Evolutionary conservation across 2,329 filamentous ascomycete genomes (phyloP).

Genomic region (Colletotrichum nymphaeae): DNA sequence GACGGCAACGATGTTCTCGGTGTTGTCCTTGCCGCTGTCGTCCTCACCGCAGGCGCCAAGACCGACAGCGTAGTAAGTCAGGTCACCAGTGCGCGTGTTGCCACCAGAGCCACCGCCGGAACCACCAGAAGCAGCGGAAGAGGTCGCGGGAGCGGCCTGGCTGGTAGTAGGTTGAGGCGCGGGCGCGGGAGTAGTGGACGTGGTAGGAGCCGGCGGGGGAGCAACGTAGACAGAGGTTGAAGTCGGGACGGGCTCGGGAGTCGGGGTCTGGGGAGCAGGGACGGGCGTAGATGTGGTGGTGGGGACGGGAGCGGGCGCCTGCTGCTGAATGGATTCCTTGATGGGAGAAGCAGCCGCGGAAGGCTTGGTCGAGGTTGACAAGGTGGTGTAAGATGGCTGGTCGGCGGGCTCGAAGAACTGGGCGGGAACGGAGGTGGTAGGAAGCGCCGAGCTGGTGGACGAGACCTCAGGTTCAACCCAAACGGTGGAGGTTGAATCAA

Average conservation of each 20-base stretch:
- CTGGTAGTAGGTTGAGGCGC: slow-evolving; percentile 29
- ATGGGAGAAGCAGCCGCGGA: background rate
- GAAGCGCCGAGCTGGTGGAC: slow-evolving; percentile 41
- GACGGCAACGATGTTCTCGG: slow-evolving; percentile 76
- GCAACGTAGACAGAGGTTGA: slow-evolving; percentile 22
- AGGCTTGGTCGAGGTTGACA: slow-evolving; percentile 25
- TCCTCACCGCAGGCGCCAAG: slow-evolving; percentile 75
- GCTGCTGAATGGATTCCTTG: slow-evolving; percentile 18
- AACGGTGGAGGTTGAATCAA: slow-evolving; percentile 62
- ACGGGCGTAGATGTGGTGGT: slow-evolving; percentile 31
- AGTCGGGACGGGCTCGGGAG: slow-evolving; percentile 32
- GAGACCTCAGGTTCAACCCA: slow-evolving; percentile 49
- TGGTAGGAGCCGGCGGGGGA: slow-evolving; percentile 20
- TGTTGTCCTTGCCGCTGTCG: slow-evolving; percentile 65
- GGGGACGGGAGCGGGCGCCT: slow-evolving; percentile 28
- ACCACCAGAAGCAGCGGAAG: slow-evolving; percentile 25
- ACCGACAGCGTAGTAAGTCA: slow-evolving; percentile 81
- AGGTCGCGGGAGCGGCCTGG: slow-evolving; percentile 24
- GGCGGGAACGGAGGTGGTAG: slow-evolving; percentile 39
- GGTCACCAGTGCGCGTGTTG: slow-evolving; percentile 66
- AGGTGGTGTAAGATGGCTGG: slow-evolving; percentile 18
- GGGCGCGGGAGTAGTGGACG: slow-evolving; percentile 29
- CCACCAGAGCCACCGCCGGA: slow-evolving; percentile 38
- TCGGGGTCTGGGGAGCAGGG: slow-evolving; percentile 40
- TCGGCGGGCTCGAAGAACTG: slow-evolving; percentile 45